These are phyloP conservation scores for Coemansia guatemalensis DNA, from an alignment of 192 early-diverging fungal species.

Conservation along the genomic window DNA sequence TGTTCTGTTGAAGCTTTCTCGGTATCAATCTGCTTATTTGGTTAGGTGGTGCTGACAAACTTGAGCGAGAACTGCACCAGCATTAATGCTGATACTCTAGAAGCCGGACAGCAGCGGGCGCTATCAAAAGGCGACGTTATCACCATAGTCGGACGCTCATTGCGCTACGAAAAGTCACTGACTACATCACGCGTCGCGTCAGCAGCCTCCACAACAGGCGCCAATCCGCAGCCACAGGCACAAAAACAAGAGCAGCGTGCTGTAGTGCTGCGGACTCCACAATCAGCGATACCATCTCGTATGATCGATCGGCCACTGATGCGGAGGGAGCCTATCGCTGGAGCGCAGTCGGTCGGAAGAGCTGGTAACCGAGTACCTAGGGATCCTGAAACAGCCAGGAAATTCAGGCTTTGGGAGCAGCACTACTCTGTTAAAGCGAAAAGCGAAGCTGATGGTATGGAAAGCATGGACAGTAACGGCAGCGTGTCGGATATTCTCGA, in stretches of 20 bases:
- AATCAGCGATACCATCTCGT: constrained; percentile 4
- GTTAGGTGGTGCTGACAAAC: constrained; percentile 33
- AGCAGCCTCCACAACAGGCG: neutral
- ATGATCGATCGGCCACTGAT: neutral
- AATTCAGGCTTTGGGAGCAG: constrained; percentile 38
- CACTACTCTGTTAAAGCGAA: constrained; percentile 19
- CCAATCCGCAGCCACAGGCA: neutral
- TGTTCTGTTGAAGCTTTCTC: too few species aligned
- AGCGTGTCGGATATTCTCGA: constrained; percentile 12
- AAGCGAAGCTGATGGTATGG: too few species aligned
- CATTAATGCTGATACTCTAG: constrained; percentile 13
- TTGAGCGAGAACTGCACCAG: constrained; percentile 35
- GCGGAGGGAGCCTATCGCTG: neutral
- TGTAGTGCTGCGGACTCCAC: neutral
- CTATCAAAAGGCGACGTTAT: constrained; percentile 34
- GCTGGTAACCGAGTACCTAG: constrained; percentile 2
- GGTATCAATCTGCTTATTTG: too few species aligned
- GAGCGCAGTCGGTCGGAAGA: neutral
- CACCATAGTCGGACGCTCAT: constrained; percentile 41
- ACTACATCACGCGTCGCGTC: neutral
- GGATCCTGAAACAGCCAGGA: constrained; percentile 22
- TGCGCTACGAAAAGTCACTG: constrained; percentile 35
- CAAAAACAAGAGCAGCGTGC: constrained; percentile 7
- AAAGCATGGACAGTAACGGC: neutral
- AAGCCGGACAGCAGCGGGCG: constrained; percentile 20